Evolutionary conservation across 78 protist species (phyloP).

Genomic region (Creolimax fragrantissima): DNA sequence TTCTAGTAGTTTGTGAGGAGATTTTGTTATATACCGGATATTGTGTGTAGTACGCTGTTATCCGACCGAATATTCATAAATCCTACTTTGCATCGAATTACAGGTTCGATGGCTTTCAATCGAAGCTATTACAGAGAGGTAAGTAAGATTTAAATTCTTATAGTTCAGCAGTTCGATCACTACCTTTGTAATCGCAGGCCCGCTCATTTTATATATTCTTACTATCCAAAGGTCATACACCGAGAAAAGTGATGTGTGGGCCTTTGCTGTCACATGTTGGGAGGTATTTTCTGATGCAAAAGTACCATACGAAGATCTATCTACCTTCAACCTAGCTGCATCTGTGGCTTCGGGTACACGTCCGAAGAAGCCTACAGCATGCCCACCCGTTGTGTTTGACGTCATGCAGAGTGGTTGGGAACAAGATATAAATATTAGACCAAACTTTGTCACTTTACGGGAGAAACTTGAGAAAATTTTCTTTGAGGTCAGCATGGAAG

Average conservation of each 20-base stretch:
- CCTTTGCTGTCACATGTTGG: conserved; percentile 10
- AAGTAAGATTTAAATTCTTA: too few relatives aligned
- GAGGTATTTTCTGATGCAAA: conserved; percentile 5
- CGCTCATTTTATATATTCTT: background rate
- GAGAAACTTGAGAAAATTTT: background rate
- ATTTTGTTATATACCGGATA: too few relatives aligned
- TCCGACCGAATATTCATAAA: too few relatives aligned
- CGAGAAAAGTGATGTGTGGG: conserved; percentile 8
- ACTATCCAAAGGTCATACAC: background rate
- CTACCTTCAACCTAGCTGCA: background rate
- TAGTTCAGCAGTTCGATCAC: too few relatives aligned
- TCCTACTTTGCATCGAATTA: too few relatives aligned
- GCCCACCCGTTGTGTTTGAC: background rate
- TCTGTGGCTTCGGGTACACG: conserved; percentile 9
- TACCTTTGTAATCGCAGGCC: too few relatives aligned
- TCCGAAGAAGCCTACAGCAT: background rate
- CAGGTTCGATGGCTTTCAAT: background rate
- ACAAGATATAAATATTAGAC: background rate
- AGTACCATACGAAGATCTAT: background rate
- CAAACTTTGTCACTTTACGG: background rate
- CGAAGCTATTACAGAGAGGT: background rate
- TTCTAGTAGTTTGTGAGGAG: too few relatives aligned
- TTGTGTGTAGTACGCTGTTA: too few relatives aligned
- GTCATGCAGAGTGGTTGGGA: background rate
- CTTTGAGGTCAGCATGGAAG: background rate